Percentiles rank a stretch among this genome's conserved stretches.
phyloP scores from a whole-genome alignment of 2,329 filamentous ascomycete genomes.

The Pseudonectria buxi region DNA sequence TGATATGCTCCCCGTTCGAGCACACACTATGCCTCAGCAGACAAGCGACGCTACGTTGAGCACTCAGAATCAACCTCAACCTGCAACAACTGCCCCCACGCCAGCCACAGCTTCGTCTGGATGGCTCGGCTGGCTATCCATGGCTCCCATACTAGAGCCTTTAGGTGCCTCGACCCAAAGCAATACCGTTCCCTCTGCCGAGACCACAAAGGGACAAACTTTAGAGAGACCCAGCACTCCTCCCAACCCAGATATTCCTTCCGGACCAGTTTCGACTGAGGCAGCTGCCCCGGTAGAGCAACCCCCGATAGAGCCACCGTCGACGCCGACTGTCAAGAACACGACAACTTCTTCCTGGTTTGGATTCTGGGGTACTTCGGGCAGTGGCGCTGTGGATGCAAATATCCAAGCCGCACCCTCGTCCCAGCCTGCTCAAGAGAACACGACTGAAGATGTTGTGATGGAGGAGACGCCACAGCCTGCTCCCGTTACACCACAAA shows the following conservation, averaged over 20 bases:
- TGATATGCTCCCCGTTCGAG: slow-evolving; percentile 1
- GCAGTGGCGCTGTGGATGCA: slow-evolving; percentile 8
- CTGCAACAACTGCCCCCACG: slow-evolving; percentile 2
- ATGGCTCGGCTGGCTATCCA: slow-evolving; percentile 50
- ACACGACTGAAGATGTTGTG: slow-evolving; percentile 32
- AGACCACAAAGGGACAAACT: too few species aligned
- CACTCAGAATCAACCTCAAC: not conserved
- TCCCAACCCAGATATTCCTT: too few species aligned
- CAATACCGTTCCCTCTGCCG: too few species aligned
- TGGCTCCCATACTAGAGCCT: slow-evolving; percentile 20
- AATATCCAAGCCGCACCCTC: slow-evolving; percentile 6
- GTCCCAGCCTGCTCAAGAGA: slow-evolving; percentile 11
- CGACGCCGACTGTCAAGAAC: slow-evolving; percentile 10
- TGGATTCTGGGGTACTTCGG: slow-evolving; percentile 30
- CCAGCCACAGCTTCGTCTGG: slow-evolving; percentile 33
- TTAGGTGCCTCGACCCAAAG: slow-evolving; percentile 5
- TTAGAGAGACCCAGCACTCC: too few species aligned
- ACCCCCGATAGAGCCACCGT: slow-evolving; percentile 7
- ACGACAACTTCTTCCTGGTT: slow-evolving; percentile 32
- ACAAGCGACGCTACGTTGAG: slow-evolving; percentile 2
- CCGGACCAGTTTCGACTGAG: too few species aligned
- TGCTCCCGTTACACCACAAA: slow-evolving; percentile 24
- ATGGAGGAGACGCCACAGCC: slow-evolving; percentile 35
- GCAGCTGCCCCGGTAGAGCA: slow-evolving; percentile 15
- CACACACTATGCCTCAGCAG: not conserved